Evolutionary conservation across 169 alveolate genomes (phyloP), one percentile per base, ranked within the genome.

Genomic region (Babesia bovis): DNA sequence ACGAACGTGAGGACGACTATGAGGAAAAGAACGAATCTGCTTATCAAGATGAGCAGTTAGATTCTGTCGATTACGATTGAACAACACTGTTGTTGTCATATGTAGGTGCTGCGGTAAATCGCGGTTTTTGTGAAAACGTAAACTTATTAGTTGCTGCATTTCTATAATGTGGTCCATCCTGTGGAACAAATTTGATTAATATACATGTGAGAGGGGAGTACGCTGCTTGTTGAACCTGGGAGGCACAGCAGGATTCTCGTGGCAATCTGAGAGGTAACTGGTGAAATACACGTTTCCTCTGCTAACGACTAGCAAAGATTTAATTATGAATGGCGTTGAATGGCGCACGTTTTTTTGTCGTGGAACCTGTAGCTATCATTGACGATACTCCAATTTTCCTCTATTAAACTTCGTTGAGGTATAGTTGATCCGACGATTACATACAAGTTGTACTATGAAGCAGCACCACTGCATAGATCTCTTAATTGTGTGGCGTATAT

Each of bases 11-110:
- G 12, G 82, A 58, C 1, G 52, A 30, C 32, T n/a, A 19, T 6
- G 66, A 38, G 23, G 77, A 9, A 21, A 71, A 36, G 60, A 59
- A 71, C 35, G 82, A 71, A 21, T 25, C 36, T 28, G 23, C 58
- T 9, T 71, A 71, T 42, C 82, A 56, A 56, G 72, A 71, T 28
- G 63, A 57, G 19, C 61, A 71, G 30, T 71, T 71, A 74, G 82
- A 71, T 60, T 57, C 82, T 26, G 82, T 71, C 55, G 82, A 71
- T 60, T 71, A 71, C 51, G 82, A 71, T 44, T 71, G 72, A 71
- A 59, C 69, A 56, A 56, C 7, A 17, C 66, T 36, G 66, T 56
- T 19, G 28, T 5, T 47, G 17, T 26, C 7, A 5, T 5, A 19
- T 47, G 12, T 6, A 26, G 55, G 5, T 25, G 21, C 9, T 10